Evolutionary conservation across 345 rosid species (phyloP).

Genomic region (Moringa oleifera): DNA sequence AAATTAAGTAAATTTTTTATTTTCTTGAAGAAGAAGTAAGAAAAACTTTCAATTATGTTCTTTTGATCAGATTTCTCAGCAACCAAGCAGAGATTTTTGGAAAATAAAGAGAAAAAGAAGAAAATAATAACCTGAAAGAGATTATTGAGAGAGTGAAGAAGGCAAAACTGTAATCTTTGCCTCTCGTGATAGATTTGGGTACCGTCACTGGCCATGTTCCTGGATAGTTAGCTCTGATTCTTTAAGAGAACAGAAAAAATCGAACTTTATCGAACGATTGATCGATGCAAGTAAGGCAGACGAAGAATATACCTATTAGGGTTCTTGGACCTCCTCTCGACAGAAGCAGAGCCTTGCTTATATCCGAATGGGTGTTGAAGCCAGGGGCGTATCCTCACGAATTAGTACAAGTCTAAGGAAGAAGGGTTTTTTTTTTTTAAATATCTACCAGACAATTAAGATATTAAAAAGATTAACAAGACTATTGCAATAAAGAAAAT

Average conservation of each 20-base stretch:
- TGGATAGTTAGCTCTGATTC: conserved; percentile 1
- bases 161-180: conserved; percentile 80
- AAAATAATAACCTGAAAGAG: conserved; percentile 68
- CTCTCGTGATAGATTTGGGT: conserved; percentile 66
- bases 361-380: too few relatives aligned
- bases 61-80: not conserved
- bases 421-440: too few relatives aligned
- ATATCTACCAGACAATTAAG: too few relatives aligned
- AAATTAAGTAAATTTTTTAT: too few relatives aligned
- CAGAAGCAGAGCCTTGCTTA: too few relatives aligned
- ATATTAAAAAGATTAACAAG: too few relatives aligned
- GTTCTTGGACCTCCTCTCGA: too few relatives aligned
- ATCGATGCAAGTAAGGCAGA: not conserved
- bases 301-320: too few relatives aligned
- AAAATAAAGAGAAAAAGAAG: not conserved
- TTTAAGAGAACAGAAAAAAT: not conserved
- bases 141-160: conserved; percentile 82
- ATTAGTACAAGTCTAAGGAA: too few relatives aligned
- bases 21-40: too few relatives aligned
- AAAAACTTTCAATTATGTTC: not conserved
- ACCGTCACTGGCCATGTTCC: conserved; percentile 33
- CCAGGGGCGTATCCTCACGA: too few relatives aligned
- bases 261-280: not conserved
- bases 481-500: too few relatives aligned
- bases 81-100: not conserved